A percentile compares a stretch with the other conserved stretches of the same genome.
Evolutionary conservation across 441 rosid species (phyloP).

Genomic region (Corymbia citriodora): DNA sequence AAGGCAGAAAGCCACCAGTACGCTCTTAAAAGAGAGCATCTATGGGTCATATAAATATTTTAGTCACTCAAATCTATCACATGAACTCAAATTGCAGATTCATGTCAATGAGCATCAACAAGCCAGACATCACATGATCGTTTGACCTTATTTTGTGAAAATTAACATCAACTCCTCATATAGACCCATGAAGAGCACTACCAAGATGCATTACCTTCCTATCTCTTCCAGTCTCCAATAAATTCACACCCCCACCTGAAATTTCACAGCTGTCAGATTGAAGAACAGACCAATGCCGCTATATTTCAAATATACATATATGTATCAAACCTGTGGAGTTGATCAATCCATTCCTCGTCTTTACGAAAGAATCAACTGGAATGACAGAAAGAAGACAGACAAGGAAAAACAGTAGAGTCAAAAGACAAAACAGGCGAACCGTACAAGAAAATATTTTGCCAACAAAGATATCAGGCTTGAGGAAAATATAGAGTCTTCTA

Average conservation of each 20-base stretch:
- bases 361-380: slow-evolving; percentile 23
- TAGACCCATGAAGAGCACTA: background rate
- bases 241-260: slow-evolving; percentile 22
- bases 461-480: background rate
- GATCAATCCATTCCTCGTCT: slow-evolving; percentile 20
- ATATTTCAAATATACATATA: background rate
- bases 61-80: background rate
- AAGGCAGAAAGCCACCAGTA: background rate
- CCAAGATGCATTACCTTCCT: slow-evolving; percentile 26
- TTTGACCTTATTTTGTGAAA: background rate
- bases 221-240: slow-evolving; percentile 25
- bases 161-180: background rate
- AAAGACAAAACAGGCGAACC: background rate
- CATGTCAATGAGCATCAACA: background rate
- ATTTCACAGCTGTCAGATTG: background rate
- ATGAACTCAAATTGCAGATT: background rate
- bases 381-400: slow-evolving; percentile 4
- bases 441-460: background rate
- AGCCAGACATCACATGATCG: background rate
- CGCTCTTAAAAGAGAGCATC: background rate
- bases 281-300: background rate
- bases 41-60: background rate
- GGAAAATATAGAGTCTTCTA: background rate
- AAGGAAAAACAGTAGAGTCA: background rate
- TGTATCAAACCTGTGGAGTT: slow-evolving; percentile 22